A percentile compares a stretch with the other conserved stretches of the same genome.
Conservation (phyloP, 2,329 filamentous ascomycete genomes). For the Taxawa tesnikishii region DNA sequence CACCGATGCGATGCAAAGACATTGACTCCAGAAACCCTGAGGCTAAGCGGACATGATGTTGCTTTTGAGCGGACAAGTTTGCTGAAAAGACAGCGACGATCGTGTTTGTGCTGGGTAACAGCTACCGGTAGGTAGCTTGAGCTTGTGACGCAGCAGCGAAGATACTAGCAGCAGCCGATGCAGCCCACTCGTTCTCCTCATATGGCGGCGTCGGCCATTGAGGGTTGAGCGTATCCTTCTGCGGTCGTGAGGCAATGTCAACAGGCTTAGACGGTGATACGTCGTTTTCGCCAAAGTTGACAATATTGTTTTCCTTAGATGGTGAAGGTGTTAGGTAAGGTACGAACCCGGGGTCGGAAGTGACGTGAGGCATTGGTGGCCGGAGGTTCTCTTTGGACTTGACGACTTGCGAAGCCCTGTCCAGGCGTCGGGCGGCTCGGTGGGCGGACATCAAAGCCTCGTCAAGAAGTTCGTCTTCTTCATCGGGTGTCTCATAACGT, state of each 20-base stretch:
- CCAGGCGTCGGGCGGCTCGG: conserved; percentile 61
- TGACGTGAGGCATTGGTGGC: conserved; percentile 47
- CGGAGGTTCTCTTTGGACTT: conserved; percentile 15
- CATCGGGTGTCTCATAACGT: conserved; percentile 87
- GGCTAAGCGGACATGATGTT: no score
- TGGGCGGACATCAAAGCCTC: conserved; percentile 73
- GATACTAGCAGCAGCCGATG: conserved; percentile 69
- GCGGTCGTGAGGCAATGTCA: conserved; percentile 50
- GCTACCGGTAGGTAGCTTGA: conserved; percentile 35
- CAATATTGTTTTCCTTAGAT: conserved; percentile 70
- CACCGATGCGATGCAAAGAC: neutral
- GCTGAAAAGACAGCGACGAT: neutral
- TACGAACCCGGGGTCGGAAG: conserved; percentile 45
- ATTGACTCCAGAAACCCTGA: no score
- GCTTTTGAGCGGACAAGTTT: no score
- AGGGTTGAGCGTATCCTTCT: conserved; percentile 35
- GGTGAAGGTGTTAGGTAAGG: conserved; percentile 63
- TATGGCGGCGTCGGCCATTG: conserved; percentile 97
- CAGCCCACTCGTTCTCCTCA: conserved; percentile 85
- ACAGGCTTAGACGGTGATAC: conserved; percentile 57
- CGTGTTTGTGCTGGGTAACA: neutral
- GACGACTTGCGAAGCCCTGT: conserved; percentile 23
- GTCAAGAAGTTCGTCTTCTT: conserved; percentile 90
- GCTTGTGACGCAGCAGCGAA: conserved; percentile 63
- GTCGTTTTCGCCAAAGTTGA: conserved; percentile 56